These are phyloP conservation scores for Candida maris DNA, from an alignment of 805 yeast genomes.

Conservation along the genomic window DNA sequence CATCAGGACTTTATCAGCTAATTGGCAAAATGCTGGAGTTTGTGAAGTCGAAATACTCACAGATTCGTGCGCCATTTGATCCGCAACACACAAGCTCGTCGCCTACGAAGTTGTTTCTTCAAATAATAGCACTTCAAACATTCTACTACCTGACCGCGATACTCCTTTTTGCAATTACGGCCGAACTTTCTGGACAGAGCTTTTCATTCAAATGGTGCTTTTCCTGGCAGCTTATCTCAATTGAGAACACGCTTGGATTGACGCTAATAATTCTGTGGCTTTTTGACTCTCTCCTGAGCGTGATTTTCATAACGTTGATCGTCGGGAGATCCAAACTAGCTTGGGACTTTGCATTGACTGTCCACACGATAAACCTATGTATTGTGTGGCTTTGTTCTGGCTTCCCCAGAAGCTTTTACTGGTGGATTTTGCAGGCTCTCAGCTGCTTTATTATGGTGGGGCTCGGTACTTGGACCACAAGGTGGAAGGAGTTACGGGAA, in stretches of 20 bases:
- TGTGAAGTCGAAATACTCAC: slow-evolving; percentile 10
- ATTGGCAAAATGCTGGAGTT: slow-evolving; percentile 17
- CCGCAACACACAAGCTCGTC: slow-evolving; percentile 30
- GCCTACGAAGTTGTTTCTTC: slow-evolving; percentile 59
- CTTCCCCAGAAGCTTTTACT: slow-evolving; percentile 67
- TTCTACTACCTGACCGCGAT: slow-evolving; percentile 76
- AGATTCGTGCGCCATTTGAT: slow-evolving; percentile 7
- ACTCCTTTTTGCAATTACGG: slow-evolving; percentile 59
- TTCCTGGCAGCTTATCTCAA: slow-evolving; percentile 71
- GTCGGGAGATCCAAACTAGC: slow-evolving; percentile 93
- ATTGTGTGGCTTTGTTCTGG: slow-evolving; percentile 64
- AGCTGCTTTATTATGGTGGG: slow-evolving; percentile 69
- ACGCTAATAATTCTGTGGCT: slow-evolving; percentile 76
- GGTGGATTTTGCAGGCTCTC: slow-evolving; percentile 80
- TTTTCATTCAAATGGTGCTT: slow-evolving; percentile 70
- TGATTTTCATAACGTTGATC: slow-evolving; percentile 75
- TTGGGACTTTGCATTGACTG: slow-evolving; percentile 94
- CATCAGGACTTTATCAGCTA: no score
- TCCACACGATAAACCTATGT: slow-evolving; percentile 73
- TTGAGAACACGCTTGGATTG: slow-evolving; percentile 78
- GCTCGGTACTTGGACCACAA: slow-evolving; percentile 83
- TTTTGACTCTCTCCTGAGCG: slow-evolving; percentile 77
- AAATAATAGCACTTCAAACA: slow-evolving; percentile 72
- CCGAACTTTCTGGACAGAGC: slow-evolving; percentile 66
- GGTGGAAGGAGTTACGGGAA: slow-evolving; percentile 87